Conservation (phyloP, 306 rosid genomes). For the Sechiopsis laciniata region DNA sequence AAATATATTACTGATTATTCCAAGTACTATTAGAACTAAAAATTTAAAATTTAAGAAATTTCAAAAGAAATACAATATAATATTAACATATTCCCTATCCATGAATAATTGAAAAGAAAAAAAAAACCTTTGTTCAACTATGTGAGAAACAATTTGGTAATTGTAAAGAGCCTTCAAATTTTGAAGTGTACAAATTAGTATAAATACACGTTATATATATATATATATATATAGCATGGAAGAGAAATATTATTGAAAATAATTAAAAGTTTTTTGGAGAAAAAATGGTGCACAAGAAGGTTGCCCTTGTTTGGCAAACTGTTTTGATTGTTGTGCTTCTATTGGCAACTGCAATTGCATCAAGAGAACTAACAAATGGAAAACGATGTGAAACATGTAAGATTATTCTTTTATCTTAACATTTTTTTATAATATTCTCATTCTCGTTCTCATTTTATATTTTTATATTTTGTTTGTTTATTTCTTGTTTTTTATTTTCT, state of each 20-base stretch:
- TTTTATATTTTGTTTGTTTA: too few relatives aligned
- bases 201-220: too few relatives aligned
- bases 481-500: too few relatives aligned
- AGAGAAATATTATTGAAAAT: too few relatives aligned
- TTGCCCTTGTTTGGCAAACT: slow-evolving; percentile 1
- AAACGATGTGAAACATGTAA: slow-evolving; percentile 2
- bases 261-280: too few relatives aligned
- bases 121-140: neutral
- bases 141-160: neutral
- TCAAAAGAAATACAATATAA: neutral
- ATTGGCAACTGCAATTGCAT: slow-evolving; percentile 17
- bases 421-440: too few relatives aligned
- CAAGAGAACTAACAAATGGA: neutral
- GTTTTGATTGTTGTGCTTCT: slow-evolving; percentile 11
- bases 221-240: too few relatives aligned
- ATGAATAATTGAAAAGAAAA: neutral
- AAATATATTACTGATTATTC: neutral
- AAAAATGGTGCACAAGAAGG: neutral
- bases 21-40: too few relatives aligned
- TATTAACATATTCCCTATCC: neutral
- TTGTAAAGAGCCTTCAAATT: too few relatives aligned
- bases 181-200: neutral
- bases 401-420: neutral
- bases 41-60: neutral
- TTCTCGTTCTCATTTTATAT: too few relatives aligned